Evolutionary conservation across 805 yeast species (phyloP), one percentile per base, ranked within the genome.

Genomic region (Lipomyces kockii): DNA sequence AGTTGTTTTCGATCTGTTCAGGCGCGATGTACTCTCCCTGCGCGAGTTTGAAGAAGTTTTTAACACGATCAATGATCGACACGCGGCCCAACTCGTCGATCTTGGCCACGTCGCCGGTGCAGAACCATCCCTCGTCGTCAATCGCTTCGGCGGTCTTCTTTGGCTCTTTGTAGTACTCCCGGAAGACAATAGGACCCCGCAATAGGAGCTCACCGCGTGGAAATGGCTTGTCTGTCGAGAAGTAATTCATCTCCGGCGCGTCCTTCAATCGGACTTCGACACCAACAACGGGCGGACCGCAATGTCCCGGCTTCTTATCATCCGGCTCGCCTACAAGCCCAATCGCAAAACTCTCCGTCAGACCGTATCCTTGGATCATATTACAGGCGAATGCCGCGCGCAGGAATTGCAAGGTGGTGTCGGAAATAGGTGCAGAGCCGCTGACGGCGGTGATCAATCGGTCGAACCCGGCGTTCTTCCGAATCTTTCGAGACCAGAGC

Each of bases 11-110:
- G 71, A 89, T 85, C 77, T 85, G 88, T 74, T 89, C 95, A 22
- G 92, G 90, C 0, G 92, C 89, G 64, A 89, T 84, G 76, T 89
- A 89, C 78, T 86, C 88, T 60, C 89, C 89, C 75, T 86, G 89
- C 2, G 87, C 80, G 63, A 86, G 76, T 71, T 89, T 89, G 82
- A 89, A 89, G 79, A 89, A 89, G 78, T 89, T 90, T 80, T 89
- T 89, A 52, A 89, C 92, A 69, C 95, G 82, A 74, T 90, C 95
- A 72, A 89, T 83, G 66, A 89, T 86, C 60, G 78, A 80, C 29
- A 90, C 76, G 58, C 88, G 82, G 12, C 92, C 91, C 6, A 79
- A 78, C 1, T 69, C 65, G 65, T 84, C 85, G 61, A 89, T 76
- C 65, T 76, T 77, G 0, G 86, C 91, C 72, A 89, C 83, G 76